Evolutionary conservation across 495 filamentous ascomycete genomes (phyloP).

Genomic region (Talaromyces adpressus): DNA sequence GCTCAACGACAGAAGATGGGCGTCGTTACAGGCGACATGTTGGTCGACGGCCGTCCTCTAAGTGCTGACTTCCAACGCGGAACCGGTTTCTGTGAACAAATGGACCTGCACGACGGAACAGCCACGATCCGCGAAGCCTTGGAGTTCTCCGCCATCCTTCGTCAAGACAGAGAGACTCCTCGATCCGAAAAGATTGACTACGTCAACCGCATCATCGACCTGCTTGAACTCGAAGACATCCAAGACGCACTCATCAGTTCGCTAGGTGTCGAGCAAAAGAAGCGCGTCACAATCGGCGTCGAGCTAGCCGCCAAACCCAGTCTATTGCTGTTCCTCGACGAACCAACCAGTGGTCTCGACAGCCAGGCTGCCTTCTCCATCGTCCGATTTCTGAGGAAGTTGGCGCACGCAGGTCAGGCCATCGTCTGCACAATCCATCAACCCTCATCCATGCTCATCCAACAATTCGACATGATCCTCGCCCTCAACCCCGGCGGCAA

Average conservation of each 20-base stretch:
- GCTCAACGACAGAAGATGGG: slow-evolving; percentile 71
- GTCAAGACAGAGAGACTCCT: slow-evolving; percentile 46
- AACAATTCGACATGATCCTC: slow-evolving; percentile 71
- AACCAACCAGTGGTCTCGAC: slow-evolving; percentile 79
- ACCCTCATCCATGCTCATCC: slow-evolving; percentile 60
- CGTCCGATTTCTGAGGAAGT: slow-evolving; percentile 76
- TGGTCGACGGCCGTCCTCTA: slow-evolving; percentile 67
- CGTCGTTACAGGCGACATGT: slow-evolving; percentile 63
- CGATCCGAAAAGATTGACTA: slow-evolving; percentile 51
- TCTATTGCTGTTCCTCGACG: slow-evolving; percentile 74
- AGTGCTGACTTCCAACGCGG: slow-evolving; percentile 67
- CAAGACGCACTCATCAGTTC: slow-evolving; percentile 48
- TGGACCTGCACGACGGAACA: slow-evolving; percentile 70
- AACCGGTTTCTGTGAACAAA: slow-evolving; percentile 83
- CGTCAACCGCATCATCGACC: slow-evolving; percentile 53
- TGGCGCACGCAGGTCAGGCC: slow-evolving; percentile 66
- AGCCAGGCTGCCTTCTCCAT: slow-evolving; percentile 78
- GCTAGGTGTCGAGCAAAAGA: slow-evolving; percentile 61
- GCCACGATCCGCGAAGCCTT: slow-evolving; percentile 61
- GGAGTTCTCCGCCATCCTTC: slow-evolving; percentile 58
- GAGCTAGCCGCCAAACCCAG: slow-evolving; percentile 84
- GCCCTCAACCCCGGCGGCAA: slow-evolving; percentile 64
- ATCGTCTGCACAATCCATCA: slow-evolving; percentile 83
- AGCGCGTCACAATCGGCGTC: slow-evolving; percentile 82
- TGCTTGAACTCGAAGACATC: slow-evolving; percentile 50